Base-by-base conservation (phyloP, 106 monocot species). In the Amphibolis antarctica region DNA sequence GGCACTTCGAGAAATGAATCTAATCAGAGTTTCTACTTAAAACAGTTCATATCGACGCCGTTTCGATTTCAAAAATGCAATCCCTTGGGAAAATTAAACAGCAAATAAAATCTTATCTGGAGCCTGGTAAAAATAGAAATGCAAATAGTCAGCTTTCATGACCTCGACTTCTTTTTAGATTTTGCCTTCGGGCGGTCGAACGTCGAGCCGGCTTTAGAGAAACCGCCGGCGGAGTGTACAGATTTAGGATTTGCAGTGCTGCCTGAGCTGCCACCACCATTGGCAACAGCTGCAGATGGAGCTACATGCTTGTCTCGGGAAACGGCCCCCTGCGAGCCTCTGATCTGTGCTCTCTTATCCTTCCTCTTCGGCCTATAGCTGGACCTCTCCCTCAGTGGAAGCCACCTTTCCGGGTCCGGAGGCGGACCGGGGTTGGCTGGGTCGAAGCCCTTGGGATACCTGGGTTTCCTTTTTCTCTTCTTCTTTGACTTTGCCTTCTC, bases 371-470 rank as follows among this genome's bases (percentile, higher is more conserved):
- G 90, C 68, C 80, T 76, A 36, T 91, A 98, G 55, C 66, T 98
- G 5, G 98, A 98, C 19, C 98, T 82, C 67, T 98, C 90, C 65
- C 87, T 86, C 71, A 69, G 86, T 1, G 90, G 98, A 27, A 98
- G 72, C 98, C 98, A 98, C 55, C 98, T 90, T 60, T 98, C 98
- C 0, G 98, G 98, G 46, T 91, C 98, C 0, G 90, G 98, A 27
- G 84, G 84, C 12, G 98, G 98, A 9, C 98, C 98, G 1, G 98
- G 90, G 54, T 98, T 87, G 10, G 84, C 85, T 0, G 86, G 85
- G 71, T 98, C 98, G 23, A 85, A 98, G 9, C 96, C 90, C 70
- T 98, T 98, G 0, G 90, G 96, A 48, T 90, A 98, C 63, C 73
- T 80, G 1, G 86, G 84, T 74, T 87, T 98, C 61, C 90, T 74